A percentile compares a stretch with the other conserved stretches of the same genome.
Evolutionary conservation across 2,329 filamentous ascomycete genomes (phyloP).

Genomic region (Cercospora janseana): DNA sequence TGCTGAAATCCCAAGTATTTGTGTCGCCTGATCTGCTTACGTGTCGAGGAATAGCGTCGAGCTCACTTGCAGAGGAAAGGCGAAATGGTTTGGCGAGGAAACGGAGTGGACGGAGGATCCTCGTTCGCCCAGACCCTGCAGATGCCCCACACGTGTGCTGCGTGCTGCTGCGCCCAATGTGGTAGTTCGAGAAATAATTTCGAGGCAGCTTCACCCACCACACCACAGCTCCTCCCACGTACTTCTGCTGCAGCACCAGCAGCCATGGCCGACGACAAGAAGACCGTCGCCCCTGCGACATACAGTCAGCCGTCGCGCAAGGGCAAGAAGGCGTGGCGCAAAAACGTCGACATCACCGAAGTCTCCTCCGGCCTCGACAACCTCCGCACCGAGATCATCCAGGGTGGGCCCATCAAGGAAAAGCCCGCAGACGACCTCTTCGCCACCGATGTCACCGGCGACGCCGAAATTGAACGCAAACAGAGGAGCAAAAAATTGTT

Average conservation of each 20-base stretch:
- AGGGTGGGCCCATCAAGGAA: slow-evolving; percentile 84
- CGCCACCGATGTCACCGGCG: slow-evolving; percentile 72
- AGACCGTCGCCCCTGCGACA: slow-evolving; percentile 65
- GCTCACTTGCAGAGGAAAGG: slow-evolving; percentile 2
- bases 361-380: slow-evolving; percentile 79
- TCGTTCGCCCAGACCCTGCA: no score
- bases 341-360: slow-evolving; percentile 91
- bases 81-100: neutral
- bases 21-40: neutral
- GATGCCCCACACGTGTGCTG: slow-evolving; percentile 3
- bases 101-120: slow-evolving; percentile 1
- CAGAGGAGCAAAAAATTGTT: slow-evolving; percentile 70
- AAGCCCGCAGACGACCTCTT: slow-evolving; percentile 82
- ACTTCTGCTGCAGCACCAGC: neutral
- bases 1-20: neutral
- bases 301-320: slow-evolving; percentile 89
- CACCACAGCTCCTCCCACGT: neutral
- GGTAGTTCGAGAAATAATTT: slow-evolving; percentile 5
- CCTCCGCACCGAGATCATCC: slow-evolving; percentile 84
- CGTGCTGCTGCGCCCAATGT: neutral
- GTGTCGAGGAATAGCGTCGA: neutral
- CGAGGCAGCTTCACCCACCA: neutral
- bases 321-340: slow-evolving; percentile 98
- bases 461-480: slow-evolving; percentile 63
- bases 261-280: slow-evolving; percentile 21